Percentiles rank a stretch among this genome's conserved stretches.
Conservation (phyloP, 2,329 filamentous ascomycete genomes). For the Bipolaris gigantea region DNA sequence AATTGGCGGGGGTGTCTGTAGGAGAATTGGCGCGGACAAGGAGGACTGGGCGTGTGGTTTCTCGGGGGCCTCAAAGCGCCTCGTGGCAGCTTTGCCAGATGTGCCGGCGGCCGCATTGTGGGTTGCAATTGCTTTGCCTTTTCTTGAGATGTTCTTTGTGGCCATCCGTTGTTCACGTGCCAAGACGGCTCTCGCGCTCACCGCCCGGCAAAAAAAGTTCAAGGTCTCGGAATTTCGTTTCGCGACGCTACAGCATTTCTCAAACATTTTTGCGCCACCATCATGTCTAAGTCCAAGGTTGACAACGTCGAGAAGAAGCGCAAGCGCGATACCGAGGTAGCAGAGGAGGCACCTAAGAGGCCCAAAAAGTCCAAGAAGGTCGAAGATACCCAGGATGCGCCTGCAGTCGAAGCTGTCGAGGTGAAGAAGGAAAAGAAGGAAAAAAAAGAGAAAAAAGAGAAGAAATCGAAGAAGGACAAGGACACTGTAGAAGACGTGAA, state of each 20-base stretch:
- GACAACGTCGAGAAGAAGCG: slow-evolving; percentile 38
- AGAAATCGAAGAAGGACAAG: slow-evolving; percentile 30
- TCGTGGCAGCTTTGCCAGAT: slow-evolving; percentile 33
- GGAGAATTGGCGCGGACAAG: slow-evolving; percentile 58
- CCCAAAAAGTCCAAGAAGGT: slow-evolving; percentile 37
- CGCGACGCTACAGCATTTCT: slow-evolving; percentile 13
- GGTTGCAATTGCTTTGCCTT: slow-evolving; percentile 11
- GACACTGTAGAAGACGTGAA: slow-evolving; percentile 14
- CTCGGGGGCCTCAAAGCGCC: slow-evolving; percentile 28
- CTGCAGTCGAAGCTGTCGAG: slow-evolving; percentile 16
- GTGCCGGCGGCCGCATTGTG: slow-evolving; percentile 36
- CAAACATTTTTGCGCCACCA: slow-evolving; percentile 11
- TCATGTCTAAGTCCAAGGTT: slow-evolving; percentile 28
- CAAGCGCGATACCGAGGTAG: slow-evolving; percentile 37
- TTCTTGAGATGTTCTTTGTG: slow-evolving; percentile 13
- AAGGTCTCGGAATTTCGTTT: slow-evolving; percentile 25
- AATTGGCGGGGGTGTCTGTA: slow-evolving; percentile 58
- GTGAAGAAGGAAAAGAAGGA: slow-evolving; percentile 23
- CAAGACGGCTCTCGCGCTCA: slow-evolving; percentile 18
- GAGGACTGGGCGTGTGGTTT: slow-evolving; percentile 17
- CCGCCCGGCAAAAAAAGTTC: slow-evolving; percentile 27
- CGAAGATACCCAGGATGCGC: slow-evolving; percentile 20
- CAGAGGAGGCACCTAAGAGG: slow-evolving; percentile 33
- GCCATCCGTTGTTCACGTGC: slow-evolving; percentile 20
- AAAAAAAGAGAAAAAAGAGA: slow-evolving; percentile 26